Conservation (phyloP, 2,329 filamentous ascomycete genomes). For the Raffaelea albimanens region DNA sequence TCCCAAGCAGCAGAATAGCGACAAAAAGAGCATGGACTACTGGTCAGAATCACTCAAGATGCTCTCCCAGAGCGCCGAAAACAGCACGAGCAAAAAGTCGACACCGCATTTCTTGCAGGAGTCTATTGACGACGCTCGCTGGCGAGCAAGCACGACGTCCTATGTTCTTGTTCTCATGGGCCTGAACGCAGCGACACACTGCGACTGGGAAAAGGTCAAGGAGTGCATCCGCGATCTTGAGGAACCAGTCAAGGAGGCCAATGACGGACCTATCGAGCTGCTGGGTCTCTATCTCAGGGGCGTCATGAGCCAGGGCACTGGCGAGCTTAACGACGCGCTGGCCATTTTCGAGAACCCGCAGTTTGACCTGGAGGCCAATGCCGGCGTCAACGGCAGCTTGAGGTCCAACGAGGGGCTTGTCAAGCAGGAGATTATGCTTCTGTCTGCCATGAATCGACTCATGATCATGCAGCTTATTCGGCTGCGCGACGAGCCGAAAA, state of each 20-base stretch:
- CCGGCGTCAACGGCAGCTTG: constrained; percentile 18
- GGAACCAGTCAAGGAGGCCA: constrained; percentile 28
- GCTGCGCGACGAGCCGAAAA: constrained; percentile 47
- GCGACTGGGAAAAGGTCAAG: constrained; percentile 58
- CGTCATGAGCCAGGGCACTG: constrained; percentile 67
- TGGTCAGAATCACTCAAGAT: constrained; percentile 29
- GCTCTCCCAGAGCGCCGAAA: constrained; percentile 20
- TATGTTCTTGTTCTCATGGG: constrained; percentile 64
- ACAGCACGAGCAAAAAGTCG: constrained; percentile 14
- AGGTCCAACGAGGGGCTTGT: constrained; percentile 25
- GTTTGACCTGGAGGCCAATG: constrained; percentile 40
- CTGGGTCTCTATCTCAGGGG: constrained; percentile 65
- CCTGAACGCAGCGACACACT: constrained; percentile 59
- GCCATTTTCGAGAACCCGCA: constrained; percentile 52
- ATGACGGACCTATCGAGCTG: constrained; percentile 36
- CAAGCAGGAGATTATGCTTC: constrained; percentile 53
- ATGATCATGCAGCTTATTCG: constrained; percentile 60
- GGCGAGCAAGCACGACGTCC: constrained; percentile 56
- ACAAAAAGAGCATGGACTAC: constrained; percentile 24
- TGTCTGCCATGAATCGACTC: constrained; percentile 58
- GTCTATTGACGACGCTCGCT: constrained; percentile 49
- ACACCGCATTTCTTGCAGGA: constrained; percentile 42
- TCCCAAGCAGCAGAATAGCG: constrained; percentile 25
- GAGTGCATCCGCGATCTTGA: constrained; percentile 46
- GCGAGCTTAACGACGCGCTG: constrained; percentile 61